These are phyloP conservation scores for Vitis hybrid DNA, from an alignment of 177 flowering plant genomes.

Conservation along the genomic window DNA sequence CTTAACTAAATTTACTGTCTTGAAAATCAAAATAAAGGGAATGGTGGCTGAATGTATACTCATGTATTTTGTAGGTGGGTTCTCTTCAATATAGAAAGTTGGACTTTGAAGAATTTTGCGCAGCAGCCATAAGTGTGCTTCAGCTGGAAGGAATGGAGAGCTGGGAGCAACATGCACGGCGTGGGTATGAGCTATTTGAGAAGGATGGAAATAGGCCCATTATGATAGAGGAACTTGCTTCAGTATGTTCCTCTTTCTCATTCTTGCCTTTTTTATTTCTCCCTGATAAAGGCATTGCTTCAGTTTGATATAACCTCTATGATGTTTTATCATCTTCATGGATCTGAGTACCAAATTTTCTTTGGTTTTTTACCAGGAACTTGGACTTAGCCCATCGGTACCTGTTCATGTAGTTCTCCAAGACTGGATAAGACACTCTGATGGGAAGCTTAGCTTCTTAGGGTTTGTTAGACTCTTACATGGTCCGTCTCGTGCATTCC, in stretches of 20 bases:
- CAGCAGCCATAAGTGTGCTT: constrained; percentile 65
- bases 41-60: neutral
- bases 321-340: too few species aligned
- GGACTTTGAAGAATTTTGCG: constrained; percentile 76
- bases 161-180: constrained; percentile 79
- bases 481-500: constrained; percentile 78
- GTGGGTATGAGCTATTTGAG: constrained; percentile 69
- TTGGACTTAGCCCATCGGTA: constrained; percentile 84
- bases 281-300: neutral
- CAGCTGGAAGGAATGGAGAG: constrained; percentile 65
- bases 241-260: constrained; percentile 35
- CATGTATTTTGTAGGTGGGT: constrained; percentile 42
- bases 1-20: too few species aligned
- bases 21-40: neutral
- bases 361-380: constrained; percentile 58
- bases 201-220: constrained; percentile 73
- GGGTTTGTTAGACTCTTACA: constrained; percentile 88
- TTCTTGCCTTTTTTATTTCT: constrained; percentile 2
- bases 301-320: too few species aligned
- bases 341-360: neutral
- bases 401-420: constrained; percentile 95
- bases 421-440: constrained; percentile 93
- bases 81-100: constrained; percentile 57
- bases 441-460: constrained; percentile 93
- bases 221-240: constrained; percentile 77